Evolutionary conservation across 164 flowering plant species (phyloP).

Genomic region (Magnolia officinalis): DNA sequence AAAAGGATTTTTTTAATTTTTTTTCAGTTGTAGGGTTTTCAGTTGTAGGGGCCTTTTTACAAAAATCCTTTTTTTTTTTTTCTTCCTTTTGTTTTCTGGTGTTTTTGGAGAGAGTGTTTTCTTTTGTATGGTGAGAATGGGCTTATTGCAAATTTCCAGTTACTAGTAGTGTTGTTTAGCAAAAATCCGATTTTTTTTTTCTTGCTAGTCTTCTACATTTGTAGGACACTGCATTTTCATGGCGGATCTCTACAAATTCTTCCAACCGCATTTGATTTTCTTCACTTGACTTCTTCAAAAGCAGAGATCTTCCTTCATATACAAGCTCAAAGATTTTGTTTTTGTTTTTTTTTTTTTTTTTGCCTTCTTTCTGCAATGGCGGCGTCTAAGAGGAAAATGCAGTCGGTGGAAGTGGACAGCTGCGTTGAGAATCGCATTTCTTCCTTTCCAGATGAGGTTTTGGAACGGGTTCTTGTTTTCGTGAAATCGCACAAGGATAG

Average conservation of each 20-base stretch:
- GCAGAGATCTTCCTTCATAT: neutral
- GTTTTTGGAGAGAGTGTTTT: neutral
- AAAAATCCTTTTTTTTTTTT: neutral
- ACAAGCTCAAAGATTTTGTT: neutral
- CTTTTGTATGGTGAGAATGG: neutral
- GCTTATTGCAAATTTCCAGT: neutral
- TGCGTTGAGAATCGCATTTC: conserved; percentile 8
- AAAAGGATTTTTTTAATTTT: no score
- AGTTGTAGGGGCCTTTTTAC: neutral
- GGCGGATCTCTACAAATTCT: no score
- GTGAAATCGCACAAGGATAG: conserved; percentile 50
- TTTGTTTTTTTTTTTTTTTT: neutral
- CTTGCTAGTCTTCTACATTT: neutral
- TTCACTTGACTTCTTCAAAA: neutral
- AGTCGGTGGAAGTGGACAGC: conserved; percentile 12
- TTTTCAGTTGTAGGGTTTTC: neutral
- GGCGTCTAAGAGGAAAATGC: conserved; percentile 14
- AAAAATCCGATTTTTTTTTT: neutral
- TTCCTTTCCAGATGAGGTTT: conserved; percentile 58
- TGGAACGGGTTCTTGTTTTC: conserved; percentile 46
- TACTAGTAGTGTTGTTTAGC: neutral
- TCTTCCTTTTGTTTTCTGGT: neutral
- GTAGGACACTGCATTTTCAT: neutral
- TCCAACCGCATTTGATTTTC: conserved; percentile 2
- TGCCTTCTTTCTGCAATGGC: neutral